Evolutionary conservation across 2,329 filamentous ascomycete genomes (phyloP), one percentile per base, ranked within the genome.

Genomic region (Diaporthe sp.): DNA sequence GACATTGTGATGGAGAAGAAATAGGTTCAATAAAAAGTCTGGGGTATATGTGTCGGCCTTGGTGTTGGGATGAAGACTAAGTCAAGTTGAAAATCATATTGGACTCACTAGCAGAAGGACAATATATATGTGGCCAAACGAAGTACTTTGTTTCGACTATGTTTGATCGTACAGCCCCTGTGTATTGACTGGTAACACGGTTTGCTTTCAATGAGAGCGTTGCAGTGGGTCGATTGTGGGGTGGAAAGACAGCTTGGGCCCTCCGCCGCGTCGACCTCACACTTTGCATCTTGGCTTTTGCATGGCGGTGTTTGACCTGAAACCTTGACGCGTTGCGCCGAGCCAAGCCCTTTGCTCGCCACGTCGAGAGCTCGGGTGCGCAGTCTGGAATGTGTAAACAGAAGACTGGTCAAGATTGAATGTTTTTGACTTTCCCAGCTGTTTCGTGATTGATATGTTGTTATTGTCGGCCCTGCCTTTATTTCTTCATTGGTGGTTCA

Each of bases 291-390:
- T 62, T 62, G 60, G 60, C 60, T 62, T 61, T 62, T 62, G 58
- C 39, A 62, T 62, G 60, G 60, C 60, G 9, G 60, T 31, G 60
- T 62, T 44, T 62, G 60, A 62, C 39, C 60, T 42, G 60, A 62
- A 62, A 62, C 39, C 28, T 62, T 62, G 37, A 62, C 37, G 60
- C 60, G 60, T 62, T n/a, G 60, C 60, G 17, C 58, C 60, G 15
- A 42, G 60, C 60, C 60, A 62, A 44, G 60, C 60, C 60, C 3
- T 8, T 28, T 44, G n/a, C 37, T 28, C 60, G 13, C 60, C 60
- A 62, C 39, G n/a, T n/a, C 25, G 25, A 42, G 22, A 25, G 60
- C 25, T 42, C 28, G 13, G 37, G 19, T 13, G 28, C 15, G 15
- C 39, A 5, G n/a, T 39, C 60, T 22, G 25, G 60, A 19, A 31